Conservation (phyloP, 164 flowering plant genomes). For the Platanus orientalis region DNA sequence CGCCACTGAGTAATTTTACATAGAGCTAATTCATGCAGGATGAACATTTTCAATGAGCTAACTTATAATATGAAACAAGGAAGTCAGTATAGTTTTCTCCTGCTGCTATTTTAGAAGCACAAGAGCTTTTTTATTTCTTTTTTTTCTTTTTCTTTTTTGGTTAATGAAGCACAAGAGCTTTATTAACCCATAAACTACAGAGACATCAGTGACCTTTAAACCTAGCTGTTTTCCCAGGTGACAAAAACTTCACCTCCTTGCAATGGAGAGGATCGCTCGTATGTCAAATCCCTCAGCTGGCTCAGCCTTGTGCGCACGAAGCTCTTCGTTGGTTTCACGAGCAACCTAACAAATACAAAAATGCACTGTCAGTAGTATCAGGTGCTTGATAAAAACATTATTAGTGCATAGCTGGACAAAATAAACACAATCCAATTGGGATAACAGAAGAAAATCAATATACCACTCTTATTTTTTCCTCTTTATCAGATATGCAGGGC, state of each 20-base stretch:
- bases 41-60: conserved; percentile 4
- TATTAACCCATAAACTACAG: conserved; percentile 15
- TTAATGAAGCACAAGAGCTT: conserved; percentile 10
- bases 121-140: conserved; percentile 5
- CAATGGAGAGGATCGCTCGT: conserved; percentile 83
- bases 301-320: conserved; percentile 70
- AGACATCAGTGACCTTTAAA: conserved; percentile 21
- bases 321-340: conserved; percentile 94
- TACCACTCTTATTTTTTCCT: conserved; percentile 94
- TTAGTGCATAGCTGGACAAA: neutral
- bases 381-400: neutral
- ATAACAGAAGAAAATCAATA: conserved; percentile 11
- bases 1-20: conserved; percentile 9
- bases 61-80: neutral
- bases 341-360: conserved; percentile 59
- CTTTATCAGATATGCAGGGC: conserved; percentile 95
- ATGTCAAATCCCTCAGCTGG: conserved; percentile 91
- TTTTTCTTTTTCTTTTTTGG: too few species aligned
- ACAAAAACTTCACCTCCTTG: conserved; percentile 65
- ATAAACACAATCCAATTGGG: neutral
- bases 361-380: neutral
- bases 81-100: conserved; percentile 1
- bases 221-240: conserved; percentile 24
- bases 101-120: conserved; percentile 10
- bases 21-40: neutral